Conservation (phyloP, 140 eudicot genomes). For the Erigeron philadelphicus region DNA sequence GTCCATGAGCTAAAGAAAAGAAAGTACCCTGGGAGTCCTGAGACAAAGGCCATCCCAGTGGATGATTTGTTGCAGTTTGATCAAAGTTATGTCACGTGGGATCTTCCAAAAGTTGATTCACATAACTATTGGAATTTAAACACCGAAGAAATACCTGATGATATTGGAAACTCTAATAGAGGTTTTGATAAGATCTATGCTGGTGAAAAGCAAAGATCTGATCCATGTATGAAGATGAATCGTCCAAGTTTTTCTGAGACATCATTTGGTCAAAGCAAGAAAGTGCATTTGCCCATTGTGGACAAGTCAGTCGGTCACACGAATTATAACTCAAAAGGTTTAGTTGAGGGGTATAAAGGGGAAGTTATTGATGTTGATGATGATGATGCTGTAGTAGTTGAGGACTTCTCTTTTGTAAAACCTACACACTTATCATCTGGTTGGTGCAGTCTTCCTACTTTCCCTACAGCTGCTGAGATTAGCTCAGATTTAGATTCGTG, state of each 20-base stretch:
- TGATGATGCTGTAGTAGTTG: slow-evolving; percentile 34
- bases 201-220: slow-evolving; percentile 26
- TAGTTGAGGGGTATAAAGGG: slow-evolving; percentile 39
- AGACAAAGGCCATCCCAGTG: slow-evolving; percentile 24
- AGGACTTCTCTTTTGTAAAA: slow-evolving; percentile 21
- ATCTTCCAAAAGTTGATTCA: slow-evolving; percentile 12
- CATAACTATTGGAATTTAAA: slow-evolving; percentile 30
- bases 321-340: slow-evolving; percentile 22
- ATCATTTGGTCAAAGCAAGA: slow-evolving; percentile 37
- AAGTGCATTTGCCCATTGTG: slow-evolving; percentile 23
- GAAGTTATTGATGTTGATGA: slow-evolving; percentile 65
- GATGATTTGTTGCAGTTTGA: slow-evolving; percentile 34
- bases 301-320: slow-evolving; percentile 25
- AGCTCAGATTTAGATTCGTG: slow-evolving; percentile 41
- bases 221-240: slow-evolving; percentile 22
- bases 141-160: slow-evolving; percentile 32
- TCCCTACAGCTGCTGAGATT: slow-evolving; percentile 45
- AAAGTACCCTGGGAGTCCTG: slow-evolving; percentile 35
- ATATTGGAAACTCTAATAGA: slow-evolving; percentile 28
- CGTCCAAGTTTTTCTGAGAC: slow-evolving; percentile 28
- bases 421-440: slow-evolving; percentile 37
- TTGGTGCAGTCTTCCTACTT: slow-evolving; percentile 38
- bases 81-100: slow-evolving; percentile 28
- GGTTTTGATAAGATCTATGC: slow-evolving; percentile 36
- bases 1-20: slow-evolving; percentile 51